Evolutionary conservation across 306 rosid species (phyloP), one percentile per base, ranked within the genome.

Genomic region (Gastrolobium bilobum): DNA sequence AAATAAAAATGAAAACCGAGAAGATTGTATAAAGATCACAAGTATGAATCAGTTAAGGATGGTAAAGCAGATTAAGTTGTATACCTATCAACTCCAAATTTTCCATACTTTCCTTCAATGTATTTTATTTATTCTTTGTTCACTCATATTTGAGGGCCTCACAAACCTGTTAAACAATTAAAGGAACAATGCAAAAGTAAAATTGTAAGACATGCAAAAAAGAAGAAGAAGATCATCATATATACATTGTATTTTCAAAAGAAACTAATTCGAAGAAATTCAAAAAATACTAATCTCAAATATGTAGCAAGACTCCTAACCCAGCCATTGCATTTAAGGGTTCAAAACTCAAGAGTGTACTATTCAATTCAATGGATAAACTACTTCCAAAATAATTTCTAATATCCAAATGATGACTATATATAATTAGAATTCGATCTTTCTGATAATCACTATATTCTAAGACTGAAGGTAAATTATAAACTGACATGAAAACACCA

Each of bases 101-200:
- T 94, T 57, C 99, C 99, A 15, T 94, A 94, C 64, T 94, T 94
- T 63, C 97, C 97, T 82, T 91, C 93, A 74, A 92, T 88, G 71
- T 94, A 94, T n/a, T 78, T 91, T 92, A 78, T 87, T 91, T 82
- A 91, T 87, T 79, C 88, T 84, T 52, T 68, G 87, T 70, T 91
- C 87, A 0, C 88, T 86, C 97, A 94, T 94, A 70, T 59, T 82
- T 15, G 97, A 37, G 7, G 99, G 99, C 87, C 97, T 91, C 65
- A 92, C 99, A 58, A 94, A 94, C 89, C 97, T 94, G 88, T 40
- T 35, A 70, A 75, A 81, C 92, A 90, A 88, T 35, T 31, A 82
- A 78, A 77, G 80, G 75, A 75, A 65, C 81, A 46, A 76, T 26
- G 56, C 71, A 63, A 58, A 75, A 4, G 63, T 58, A 34, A 52